Percentiles rank a stretch among this genome's conserved stretches.
Evolutionary conservation across 2,329 filamentous ascomycete genomes (phyloP).

Genomic region (Taxawa tesnikishii): DNA sequence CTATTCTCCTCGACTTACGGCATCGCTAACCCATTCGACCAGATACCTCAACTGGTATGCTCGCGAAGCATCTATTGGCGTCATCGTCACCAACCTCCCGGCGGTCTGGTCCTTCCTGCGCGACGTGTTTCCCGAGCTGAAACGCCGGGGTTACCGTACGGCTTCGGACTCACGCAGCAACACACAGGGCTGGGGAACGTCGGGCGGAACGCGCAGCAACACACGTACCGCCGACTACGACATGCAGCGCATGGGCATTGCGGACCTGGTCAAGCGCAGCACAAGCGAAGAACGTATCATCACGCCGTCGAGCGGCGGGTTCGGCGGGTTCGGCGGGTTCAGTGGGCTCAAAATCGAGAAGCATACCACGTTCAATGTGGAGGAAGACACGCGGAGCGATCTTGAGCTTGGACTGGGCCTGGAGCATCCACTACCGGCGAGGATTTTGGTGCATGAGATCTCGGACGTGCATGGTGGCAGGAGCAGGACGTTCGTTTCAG

Average conservation of each 20-base stretch:
- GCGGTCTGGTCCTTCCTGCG: slow-evolving; percentile 7
- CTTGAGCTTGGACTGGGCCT: too few species aligned
- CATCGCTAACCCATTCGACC: slow-evolving; percentile 1
- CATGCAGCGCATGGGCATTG: background rate
- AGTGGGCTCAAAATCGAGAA: background rate
- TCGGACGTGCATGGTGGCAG: background rate
- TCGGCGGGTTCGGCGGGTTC: background rate
- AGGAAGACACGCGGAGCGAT: background rate
- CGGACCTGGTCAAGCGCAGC: background rate
- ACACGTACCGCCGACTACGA: background rate
- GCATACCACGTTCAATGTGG: background rate
- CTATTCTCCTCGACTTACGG: background rate
- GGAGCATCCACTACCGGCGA: background rate
- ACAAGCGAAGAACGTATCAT: background rate
- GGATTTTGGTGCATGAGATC: background rate
- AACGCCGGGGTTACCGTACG: background rate
- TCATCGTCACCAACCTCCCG: slow-evolving; percentile 10
- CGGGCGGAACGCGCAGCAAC: background rate
- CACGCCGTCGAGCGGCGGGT: too few species aligned
- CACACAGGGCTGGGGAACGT: background rate
- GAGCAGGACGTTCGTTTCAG: background rate
- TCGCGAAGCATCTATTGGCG: slow-evolving; percentile 8
- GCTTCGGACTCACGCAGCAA: background rate
- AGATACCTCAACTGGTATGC: slow-evolving; percentile 10
- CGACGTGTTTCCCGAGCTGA: background rate